Percentiles rank a stretch among this genome's conserved stretches.
Conservation (phyloP, 2,329 filamentous ascomycete genomes). For the Aspergillus sergii region DNA sequence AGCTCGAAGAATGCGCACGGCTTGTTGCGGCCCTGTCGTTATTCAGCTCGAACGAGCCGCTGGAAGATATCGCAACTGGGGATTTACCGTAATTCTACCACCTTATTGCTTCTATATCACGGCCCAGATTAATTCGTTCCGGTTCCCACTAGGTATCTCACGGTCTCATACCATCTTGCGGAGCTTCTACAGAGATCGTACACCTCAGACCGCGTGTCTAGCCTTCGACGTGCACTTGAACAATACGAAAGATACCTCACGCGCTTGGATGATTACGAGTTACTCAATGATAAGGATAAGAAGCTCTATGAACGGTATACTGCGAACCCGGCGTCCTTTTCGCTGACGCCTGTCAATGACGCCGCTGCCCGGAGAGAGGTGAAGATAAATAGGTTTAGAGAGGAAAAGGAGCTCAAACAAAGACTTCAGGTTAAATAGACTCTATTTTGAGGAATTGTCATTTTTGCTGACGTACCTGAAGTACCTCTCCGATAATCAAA, state of each 20-base stretch:
- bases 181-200: slow-evolving; percentile 72
- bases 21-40: slow-evolving; percentile 72
- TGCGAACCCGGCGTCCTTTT: slow-evolving; percentile 72
- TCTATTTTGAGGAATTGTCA: slow-evolving; percentile 11
- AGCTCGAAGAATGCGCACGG: slow-evolving; percentile 72
- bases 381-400: slow-evolving; percentile 82
- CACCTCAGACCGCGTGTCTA: slow-evolving; percentile 64
- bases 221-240: slow-evolving; percentile 65
- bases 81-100: slow-evolving; percentile 67
- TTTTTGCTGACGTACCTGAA: slow-evolving; percentile 44
- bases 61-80: slow-evolving; percentile 84
- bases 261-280: slow-evolving; percentile 74
- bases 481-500: slow-evolving; percentile 63
- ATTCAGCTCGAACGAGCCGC: slow-evolving; percentile 86
- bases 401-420: slow-evolving; percentile 81
- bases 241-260: slow-evolving; percentile 79
- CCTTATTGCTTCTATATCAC: no score
- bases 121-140: slow-evolving; percentile 22
- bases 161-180: slow-evolving; percentile 75
- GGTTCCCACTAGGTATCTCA: slow-evolving; percentile 62
- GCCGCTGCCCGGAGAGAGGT: slow-evolving; percentile 72
- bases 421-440: slow-evolving; percentile 68
- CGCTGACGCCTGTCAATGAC: slow-evolving; percentile 67
- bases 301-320: slow-evolving; percentile 73
- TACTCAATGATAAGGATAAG: slow-evolving; percentile 67